Evolutionary conservation across 768 basidiomycete species (phyloP), one percentile per base, ranked within the genome.

Genomic region (Lentinus tigrinus): DNA sequence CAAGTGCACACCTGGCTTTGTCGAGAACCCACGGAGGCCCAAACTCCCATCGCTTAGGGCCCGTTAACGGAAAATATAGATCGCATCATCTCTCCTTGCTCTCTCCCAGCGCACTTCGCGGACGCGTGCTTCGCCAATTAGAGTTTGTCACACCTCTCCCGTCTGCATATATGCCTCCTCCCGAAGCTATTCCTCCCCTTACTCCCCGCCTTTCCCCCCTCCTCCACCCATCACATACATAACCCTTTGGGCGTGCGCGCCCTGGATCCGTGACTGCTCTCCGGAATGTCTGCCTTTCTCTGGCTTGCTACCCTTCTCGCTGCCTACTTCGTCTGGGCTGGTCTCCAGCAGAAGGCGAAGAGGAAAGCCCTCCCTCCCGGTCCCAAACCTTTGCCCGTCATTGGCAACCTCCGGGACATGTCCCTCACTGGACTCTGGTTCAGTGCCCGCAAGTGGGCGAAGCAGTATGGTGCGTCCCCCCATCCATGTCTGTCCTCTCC

Each of bases 351-450:
- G 44, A 65, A 60, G 38, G n/a, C 38, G 26, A 55, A 38, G 26
- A 40, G 52, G 14, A 54, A 54, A 13, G n/a, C 58, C 31, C 62
- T 63, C 14, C 66, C 66, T 5, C 66, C 66, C 1, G 66, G 66
- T 23, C 66, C 66, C 17, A 65, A 65, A 43, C 57, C 57, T n/a
- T 57, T 64, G 27, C 65, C 67, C 11, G 23, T 68, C 40, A 56
- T 68, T n/a, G 67, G 67, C 46, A 68, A 68, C 59, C 44, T 63
- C 23, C 57, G 64, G 50, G 61, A 68, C 57, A 34, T 68, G 39
- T 43, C 66, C 10, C 51, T 52, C 2, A 63, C 63, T n/a, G 58
- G 65, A 7, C 55, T 60, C 19, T 67, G 66, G 66, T 39, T 60
- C 23, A 44, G 49, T 34, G 56, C 61, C 40, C 52, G 48, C 47